Conservation (phyloP, 352 stramenopile genomes). For the Plasmopara halstedii region DNA sequence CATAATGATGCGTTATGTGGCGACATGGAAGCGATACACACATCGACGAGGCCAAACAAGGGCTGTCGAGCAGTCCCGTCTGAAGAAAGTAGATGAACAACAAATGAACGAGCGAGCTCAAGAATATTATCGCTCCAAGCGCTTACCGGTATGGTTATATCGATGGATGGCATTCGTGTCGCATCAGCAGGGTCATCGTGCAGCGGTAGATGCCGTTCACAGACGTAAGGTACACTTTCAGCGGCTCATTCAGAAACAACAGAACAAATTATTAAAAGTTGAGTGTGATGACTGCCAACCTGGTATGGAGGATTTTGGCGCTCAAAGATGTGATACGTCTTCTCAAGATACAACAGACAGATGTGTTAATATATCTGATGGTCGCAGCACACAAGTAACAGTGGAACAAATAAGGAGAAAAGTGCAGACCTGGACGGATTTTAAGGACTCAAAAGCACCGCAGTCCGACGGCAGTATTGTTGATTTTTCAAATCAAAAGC, state of each 20-base stretch:
- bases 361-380: neutral
- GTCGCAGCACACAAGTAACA: neutral
- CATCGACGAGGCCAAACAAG: constrained; percentile 2
- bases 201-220: constrained; percentile 14
- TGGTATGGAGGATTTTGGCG: neutral
- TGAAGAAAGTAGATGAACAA: constrained; percentile 13
- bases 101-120: constrained; percentile 21
- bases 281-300: neutral
- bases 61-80: constrained; percentile 8
- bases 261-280: constrained; percentile 3
- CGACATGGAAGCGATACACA: constrained; percentile 16
- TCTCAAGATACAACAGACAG: neutral
- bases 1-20: constrained; percentile 9
- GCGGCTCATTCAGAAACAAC: constrained; percentile 27
- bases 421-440: neutral
- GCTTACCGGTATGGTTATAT: constrained; percentile 45
- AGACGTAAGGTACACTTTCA: constrained; percentile 31
- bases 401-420: neutral
- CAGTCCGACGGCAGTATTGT: neutral
- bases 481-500: neutral
- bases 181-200: constrained; percentile 23
- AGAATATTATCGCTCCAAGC: constrained; percentile 27
- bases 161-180: constrained; percentile 24
- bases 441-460: neutral
- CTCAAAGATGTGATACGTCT: neutral